Percentiles rank a stretch among this genome's conserved stretches.
These are phyloP conservation scores for Notholithocarpus densiflorus DNA, from an alignment of 306 rosid genomes.

Conservation along the genomic window DNA sequence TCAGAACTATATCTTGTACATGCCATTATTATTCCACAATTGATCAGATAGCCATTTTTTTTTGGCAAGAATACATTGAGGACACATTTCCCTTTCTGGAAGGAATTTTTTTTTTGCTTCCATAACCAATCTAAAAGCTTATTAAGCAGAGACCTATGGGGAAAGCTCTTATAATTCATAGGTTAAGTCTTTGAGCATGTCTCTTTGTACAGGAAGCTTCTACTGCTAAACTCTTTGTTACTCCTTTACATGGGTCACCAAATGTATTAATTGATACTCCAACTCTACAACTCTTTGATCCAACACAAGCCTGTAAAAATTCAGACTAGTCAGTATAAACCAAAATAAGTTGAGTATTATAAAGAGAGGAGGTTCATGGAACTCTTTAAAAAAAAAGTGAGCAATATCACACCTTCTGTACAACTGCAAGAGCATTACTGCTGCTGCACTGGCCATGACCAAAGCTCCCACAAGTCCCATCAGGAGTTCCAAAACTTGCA, in stretches of 20 bases:
- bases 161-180: not conserved
- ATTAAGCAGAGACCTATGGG: slow-evolving; percentile 18
- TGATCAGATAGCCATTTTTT: not conserved
- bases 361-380: not conserved
- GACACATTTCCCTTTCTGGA: not conserved
- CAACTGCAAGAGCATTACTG: slow-evolving; percentile 51
- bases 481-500: slow-evolving; percentile 84
- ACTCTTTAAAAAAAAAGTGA: not conserved
- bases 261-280: slow-evolving; percentile 51
- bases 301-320: slow-evolving; percentile 71
- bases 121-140: slow-evolving; percentile 13
- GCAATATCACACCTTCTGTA: slow-evolving; percentile 55
- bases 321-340: slow-evolving; percentile 17
- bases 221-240: slow-evolving; percentile 76
- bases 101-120: not conserved
- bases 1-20: not conserved
- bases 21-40: not conserved
- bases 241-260: slow-evolving; percentile 75
- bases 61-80: not conserved
- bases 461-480: slow-evolving; percentile 75
- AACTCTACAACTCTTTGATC: slow-evolving; percentile 69
- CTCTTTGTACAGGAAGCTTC: slow-evolving; percentile 71
- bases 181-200: not conserved
- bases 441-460: slow-evolving; percentile 70
- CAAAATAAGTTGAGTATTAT: not conserved